Evolutionary conservation across 2,329 filamentous ascomycete genomes (phyloP).

Genomic region (Fulvia fulva): DNA sequence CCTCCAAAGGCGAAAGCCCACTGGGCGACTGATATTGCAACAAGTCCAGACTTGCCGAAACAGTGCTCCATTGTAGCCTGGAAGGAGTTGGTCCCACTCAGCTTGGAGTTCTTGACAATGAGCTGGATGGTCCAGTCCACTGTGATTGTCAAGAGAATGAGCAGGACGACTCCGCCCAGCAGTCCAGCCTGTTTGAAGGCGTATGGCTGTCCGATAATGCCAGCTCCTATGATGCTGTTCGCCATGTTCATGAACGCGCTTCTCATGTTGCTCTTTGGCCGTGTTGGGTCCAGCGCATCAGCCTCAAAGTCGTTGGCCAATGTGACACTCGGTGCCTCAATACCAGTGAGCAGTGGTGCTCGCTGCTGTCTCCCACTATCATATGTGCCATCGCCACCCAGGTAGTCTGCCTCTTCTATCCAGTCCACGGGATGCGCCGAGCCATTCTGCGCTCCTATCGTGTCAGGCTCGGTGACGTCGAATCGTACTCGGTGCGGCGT

Average conservation of each 20-base stretch:
- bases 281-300: conserved; percentile 56
- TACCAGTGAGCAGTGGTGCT: conserved; percentile 71
- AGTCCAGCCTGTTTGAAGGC: conserved; percentile 92
- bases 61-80: conserved; percentile 95
- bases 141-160: conserved; percentile 73
- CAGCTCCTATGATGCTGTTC: conserved; percentile 86
- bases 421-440: conserved; percentile 31
- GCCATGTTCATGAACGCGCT: conserved; percentile 99
- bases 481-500: conserved; percentile 74
- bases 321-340: conserved; percentile 76
- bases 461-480: conserved; percentile 45
- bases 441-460: conserved; percentile 24
- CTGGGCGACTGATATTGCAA: conserved; percentile 88
- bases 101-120: conserved; percentile 95
- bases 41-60: conserved; percentile 80
- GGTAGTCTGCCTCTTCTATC: conserved; percentile 61
- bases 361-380: conserved; percentile 45
- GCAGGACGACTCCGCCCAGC: conserved; percentile 70
- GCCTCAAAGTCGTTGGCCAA: conserved; percentile 58
- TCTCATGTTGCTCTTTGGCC: conserved; percentile 79
- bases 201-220: conserved; percentile 80
- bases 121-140: conserved; percentile 97
- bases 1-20: conserved; percentile 98
- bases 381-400: conserved; percentile 40
- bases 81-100: conserved; percentile 89